Evolutionary conservation across 352 stramenopile species (phyloP).

Genomic region (Phytophthora fragariaefolia): DNA sequence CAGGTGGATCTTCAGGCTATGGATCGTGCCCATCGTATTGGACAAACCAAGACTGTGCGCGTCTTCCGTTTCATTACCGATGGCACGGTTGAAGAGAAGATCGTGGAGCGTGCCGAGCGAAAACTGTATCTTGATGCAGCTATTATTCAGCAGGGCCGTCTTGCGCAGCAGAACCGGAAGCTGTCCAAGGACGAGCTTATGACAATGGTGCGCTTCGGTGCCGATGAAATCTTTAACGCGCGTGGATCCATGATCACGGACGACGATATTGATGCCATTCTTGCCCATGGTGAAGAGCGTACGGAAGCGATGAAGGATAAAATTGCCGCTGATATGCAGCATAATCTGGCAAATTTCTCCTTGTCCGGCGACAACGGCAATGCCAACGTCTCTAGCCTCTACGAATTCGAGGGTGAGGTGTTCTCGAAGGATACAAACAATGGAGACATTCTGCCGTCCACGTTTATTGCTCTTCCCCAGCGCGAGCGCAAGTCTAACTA

Average conservation of each 20-base stretch:
- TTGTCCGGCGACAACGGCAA: constrained; percentile 89
- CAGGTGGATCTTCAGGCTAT: constrained; percentile 99
- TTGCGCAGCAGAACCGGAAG: constrained; percentile 94
- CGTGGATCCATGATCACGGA: constrained; percentile 91
- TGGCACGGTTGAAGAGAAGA: constrained; percentile 99
- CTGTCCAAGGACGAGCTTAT: constrained; percentile 98
- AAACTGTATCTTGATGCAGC: constrained; percentile 99
- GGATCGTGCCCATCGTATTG: constrained; percentile 98
- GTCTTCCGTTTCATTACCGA: constrained; percentile 99
- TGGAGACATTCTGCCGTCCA: constrained; percentile 86
- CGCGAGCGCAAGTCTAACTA: constrained; percentile 93
- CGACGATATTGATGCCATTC: constrained; percentile 93
- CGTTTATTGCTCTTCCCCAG: constrained; percentile 88
- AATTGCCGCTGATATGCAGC: constrained; percentile 92
- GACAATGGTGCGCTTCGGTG: constrained; percentile 94
- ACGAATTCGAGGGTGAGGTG: constrained; percentile 90
- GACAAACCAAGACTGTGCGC: constrained; percentile 98
- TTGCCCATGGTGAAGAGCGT: constrained; percentile 91
- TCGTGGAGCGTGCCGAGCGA: constrained; percentile 97
- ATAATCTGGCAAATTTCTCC: constrained; percentile 97
- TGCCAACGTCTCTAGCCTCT: constrained; percentile 79
- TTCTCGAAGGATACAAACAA: constrained; percentile 89
- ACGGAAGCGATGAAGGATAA: constrained; percentile 90
- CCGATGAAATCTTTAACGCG: constrained; percentile 91
- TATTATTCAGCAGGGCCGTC: constrained; percentile 98